These are phyloP conservation scores for Penicillium coprophilum DNA, from an alignment of 495 filamentous ascomycete species.

Conservation along the genomic window DNA sequence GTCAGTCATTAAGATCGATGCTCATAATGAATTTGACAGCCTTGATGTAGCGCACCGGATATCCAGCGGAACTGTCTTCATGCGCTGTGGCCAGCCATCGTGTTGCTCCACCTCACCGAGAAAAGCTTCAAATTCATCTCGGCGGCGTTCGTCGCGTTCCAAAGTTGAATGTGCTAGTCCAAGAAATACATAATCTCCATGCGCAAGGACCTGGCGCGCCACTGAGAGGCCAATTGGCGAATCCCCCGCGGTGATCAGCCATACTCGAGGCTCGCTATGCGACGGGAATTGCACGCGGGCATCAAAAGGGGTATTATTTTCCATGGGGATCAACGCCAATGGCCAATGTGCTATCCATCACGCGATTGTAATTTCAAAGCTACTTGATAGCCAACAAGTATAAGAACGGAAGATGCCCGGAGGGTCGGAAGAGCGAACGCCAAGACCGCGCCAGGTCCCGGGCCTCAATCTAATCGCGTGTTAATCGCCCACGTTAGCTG, in stretches of 20 bases:
- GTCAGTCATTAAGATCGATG: slow-evolving; percentile 16
- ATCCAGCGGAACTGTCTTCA: slow-evolving; percentile 49
- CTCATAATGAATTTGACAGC: neutral
- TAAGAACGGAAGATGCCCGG: slow-evolving; percentile 1
- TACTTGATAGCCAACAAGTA: slow-evolving; percentile 1
- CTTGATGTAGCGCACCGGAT: slow-evolving; percentile 42
- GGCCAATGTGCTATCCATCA: slow-evolving; percentile 36
- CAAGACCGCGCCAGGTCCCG: slow-evolving; percentile 27
- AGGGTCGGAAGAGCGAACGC: slow-evolving; percentile 22
- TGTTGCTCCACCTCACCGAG: slow-evolving; percentile 65
- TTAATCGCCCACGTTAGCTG: neutral
- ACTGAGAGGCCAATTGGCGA: slow-evolving; percentile 75
- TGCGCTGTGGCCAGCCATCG: slow-evolving; percentile 46
- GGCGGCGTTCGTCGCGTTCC: slow-evolving; percentile 43
- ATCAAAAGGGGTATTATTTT: slow-evolving; percentile 39
- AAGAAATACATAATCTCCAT: slow-evolving; percentile 83
- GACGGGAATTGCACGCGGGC: slow-evolving; percentile 55
- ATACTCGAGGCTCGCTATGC: slow-evolving; percentile 65
- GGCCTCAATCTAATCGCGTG: slow-evolving; percentile 1
- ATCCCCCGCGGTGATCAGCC: slow-evolving; percentile 83
- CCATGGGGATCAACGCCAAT: slow-evolving; percentile 35
- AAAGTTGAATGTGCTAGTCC: slow-evolving; percentile 62
- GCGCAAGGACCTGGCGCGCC: slow-evolving; percentile 70
- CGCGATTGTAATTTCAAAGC: slow-evolving; percentile 17
- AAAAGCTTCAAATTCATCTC: slow-evolving; percentile 54